Evolutionary conservation across 305 asterid genomes (phyloP).

Genomic region (Fraxinus nigra): DNA sequence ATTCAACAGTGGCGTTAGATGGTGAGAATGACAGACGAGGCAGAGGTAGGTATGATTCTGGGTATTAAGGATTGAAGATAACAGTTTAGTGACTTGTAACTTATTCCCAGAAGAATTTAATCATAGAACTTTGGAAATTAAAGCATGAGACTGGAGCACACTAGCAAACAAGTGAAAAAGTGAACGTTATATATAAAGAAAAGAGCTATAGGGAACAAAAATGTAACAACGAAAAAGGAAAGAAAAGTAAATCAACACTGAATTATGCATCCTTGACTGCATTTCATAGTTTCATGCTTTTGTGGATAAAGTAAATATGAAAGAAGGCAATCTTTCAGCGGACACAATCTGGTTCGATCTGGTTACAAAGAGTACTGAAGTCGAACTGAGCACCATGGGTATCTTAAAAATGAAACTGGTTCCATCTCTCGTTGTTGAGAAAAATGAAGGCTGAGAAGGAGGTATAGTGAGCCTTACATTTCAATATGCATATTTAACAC

Average conservation of each 20-base stretch:
- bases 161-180: not conserved
- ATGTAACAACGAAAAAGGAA: not conserved
- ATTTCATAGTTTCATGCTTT: not conserved
- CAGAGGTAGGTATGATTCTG: constrained; percentile 21
- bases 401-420: not conserved
- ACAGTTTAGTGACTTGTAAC: not conserved
- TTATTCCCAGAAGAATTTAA: not conserved
- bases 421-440: not conserved
- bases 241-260: not conserved
- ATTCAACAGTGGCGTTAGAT: not conserved
- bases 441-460: not conserved
- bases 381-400: not conserved
- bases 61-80: not conserved
- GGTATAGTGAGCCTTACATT: not conserved
- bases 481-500: not conserved
- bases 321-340: not conserved
- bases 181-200: not conserved
- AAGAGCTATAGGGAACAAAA: not conserved
- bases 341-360: not conserved
- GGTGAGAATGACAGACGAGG: not conserved
- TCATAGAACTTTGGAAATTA: not conserved
- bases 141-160: not conserved
- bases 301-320: not conserved
- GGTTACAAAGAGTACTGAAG: not conserved
- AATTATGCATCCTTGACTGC: not conserved